phyloP scores from a whole-genome alignment of 108 stramenopile genomes.

The Cylindrotheca closterium region DNA sequence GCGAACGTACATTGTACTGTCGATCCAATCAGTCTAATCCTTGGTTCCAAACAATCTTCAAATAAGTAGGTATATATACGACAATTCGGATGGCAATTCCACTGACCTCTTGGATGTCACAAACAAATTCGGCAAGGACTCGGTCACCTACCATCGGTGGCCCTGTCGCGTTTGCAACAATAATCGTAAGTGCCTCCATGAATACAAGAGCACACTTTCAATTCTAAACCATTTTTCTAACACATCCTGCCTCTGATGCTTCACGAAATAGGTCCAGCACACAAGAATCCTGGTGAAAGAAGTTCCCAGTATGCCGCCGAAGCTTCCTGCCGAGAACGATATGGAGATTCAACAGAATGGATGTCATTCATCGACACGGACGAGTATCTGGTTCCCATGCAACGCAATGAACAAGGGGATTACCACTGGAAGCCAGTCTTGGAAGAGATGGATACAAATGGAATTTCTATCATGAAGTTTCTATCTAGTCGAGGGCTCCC shows the following conservation, averaged over 20 bases:
- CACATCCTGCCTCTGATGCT: not conserved
- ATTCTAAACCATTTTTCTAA: not conserved
- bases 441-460: constrained; percentile 41
- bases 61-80: constrained; percentile 59
- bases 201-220: too few relatives aligned
- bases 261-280: constrained; percentile 13
- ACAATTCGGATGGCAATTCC: constrained; percentile 52
- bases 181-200: constrained; percentile 23
- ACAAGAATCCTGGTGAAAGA: constrained; percentile 46
- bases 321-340: constrained; percentile 63
- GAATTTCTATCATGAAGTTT: constrained; percentile 47
- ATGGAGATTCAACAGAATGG: constrained; percentile 75
- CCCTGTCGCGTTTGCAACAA: constrained; percentile 55
- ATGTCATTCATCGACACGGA: constrained; percentile 73
- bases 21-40: too few relatives aligned
- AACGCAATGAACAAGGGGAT: constrained; percentile 41
- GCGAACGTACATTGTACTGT: too few relatives aligned
- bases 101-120: constrained; percentile 23
- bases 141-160: constrained; percentile 72
- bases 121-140: constrained; percentile 16
- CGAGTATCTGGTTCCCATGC: constrained; percentile 81
- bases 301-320: constrained; percentile 81
- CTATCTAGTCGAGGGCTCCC: constrained; percentile 31
- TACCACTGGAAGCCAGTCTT: constrained; percentile 52
- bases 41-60: too few relatives aligned